phyloP scores from a whole-genome alignment of 2,329 filamentous ascomycete species.

The Pseudophaeomoniella oleicola region DNA sequence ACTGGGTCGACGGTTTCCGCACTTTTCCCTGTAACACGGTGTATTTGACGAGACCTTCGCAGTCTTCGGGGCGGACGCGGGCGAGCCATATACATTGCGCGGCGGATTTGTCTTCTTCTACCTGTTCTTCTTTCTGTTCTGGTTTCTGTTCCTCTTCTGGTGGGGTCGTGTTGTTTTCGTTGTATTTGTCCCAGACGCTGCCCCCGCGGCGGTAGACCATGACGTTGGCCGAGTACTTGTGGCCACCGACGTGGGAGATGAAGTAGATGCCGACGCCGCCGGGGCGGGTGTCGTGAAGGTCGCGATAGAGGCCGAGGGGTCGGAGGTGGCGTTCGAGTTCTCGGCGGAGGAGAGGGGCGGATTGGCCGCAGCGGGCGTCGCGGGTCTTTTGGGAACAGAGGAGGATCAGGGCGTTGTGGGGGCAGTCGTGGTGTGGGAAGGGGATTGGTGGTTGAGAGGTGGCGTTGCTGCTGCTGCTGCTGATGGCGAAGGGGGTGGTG shows the following conservation, averaged over 20 bases:
- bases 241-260: constrained; percentile 88
- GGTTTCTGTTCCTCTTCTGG: constrained; percentile 17
- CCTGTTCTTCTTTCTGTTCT: constrained; percentile 20
- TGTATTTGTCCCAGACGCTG: constrained; percentile 19
- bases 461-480: constrained; percentile 3
- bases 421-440: constrained; percentile 41
- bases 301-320: constrained; percentile 69
- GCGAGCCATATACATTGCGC: constrained; percentile 90
- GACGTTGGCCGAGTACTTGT: constrained; percentile 92
- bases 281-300: constrained; percentile 74
- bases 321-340: constrained; percentile 84
- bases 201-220: constrained; percentile 65
- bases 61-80: constrained; percentile 71
- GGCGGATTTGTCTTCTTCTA: constrained; percentile 31
- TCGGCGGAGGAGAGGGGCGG: constrained; percentile 71
- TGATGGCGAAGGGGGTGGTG: constrained; percentile 27
- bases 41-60: constrained; percentile 79
- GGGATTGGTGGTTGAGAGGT: constrained; percentile 3
- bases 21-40: constrained; percentile 89
- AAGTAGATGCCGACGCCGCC: constrained; percentile 94
- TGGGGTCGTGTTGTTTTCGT: constrained; percentile 8
- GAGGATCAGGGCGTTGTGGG: constrained; percentile 69
- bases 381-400: constrained; percentile 81
- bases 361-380: constrained; percentile 84
- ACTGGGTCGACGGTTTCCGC: constrained; percentile 71